These are phyloP conservation scores for Paraphoma chrysanthemicola DNA, from an alignment of 2,329 filamentous ascomycete species.

Conservation along the genomic window DNA sequence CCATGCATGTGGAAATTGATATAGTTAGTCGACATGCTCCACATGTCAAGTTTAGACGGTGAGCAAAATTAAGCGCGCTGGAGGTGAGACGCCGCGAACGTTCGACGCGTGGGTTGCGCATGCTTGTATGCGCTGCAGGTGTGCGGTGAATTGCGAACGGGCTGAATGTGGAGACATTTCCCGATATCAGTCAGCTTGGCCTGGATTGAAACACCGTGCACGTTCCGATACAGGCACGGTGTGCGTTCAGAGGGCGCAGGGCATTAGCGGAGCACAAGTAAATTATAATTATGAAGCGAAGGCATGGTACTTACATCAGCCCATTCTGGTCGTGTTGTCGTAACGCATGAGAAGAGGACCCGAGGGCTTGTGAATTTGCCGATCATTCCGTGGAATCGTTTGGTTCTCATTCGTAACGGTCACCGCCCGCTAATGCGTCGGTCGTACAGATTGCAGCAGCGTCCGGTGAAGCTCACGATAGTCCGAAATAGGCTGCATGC, in stretches of 20 bases:
- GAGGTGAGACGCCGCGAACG: background rate
- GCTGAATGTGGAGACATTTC: constrained; percentile 17
- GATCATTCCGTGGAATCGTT: background rate
- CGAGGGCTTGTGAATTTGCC: background rate
- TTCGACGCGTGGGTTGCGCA: constrained; percentile 6
- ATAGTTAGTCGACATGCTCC: constrained; percentile 1
- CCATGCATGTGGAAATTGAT: background rate
- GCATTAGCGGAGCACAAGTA: background rate
- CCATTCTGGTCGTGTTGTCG: background rate
- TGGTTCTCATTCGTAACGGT: background rate
- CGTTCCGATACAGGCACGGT: background rate
- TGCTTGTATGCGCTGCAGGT: constrained; percentile 2
- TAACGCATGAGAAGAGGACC: too few relatives aligned
- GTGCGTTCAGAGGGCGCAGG: background rate
- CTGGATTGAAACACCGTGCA: constrained; percentile 3
- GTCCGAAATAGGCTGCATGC: background rate
- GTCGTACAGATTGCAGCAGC: background rate
- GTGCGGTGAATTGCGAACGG: constrained; percentile 7
- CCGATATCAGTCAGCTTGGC: constrained; percentile 9
- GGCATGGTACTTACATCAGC: background rate
- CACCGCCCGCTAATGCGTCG: background rate
- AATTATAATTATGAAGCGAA: background rate
- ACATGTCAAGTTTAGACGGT: constrained; percentile 4
- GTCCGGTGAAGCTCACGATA: background rate
- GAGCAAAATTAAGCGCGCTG: constrained; percentile 21